Conservation (phyloP, 176 grass and related monocot species). For the Oryza brachyantha region DNA sequence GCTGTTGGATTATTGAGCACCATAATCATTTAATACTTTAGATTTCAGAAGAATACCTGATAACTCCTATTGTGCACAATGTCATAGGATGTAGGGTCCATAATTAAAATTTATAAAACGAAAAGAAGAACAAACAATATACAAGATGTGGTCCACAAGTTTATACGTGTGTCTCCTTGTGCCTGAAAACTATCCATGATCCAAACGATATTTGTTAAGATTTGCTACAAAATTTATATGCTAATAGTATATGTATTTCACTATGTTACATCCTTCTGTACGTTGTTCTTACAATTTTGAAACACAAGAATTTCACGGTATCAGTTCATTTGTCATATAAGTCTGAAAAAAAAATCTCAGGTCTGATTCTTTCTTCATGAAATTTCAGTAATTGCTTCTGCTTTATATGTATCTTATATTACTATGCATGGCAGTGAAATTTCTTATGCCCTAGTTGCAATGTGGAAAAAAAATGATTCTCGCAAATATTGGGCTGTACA, state of each 20-base stretch:
- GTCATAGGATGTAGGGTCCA: constrained; percentile 11
- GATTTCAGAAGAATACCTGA: not conserved
- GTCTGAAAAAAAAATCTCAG: not conserved
- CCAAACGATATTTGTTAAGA: not conserved
- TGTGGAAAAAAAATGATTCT: too few species aligned
- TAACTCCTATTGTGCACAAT: constrained; percentile 3
- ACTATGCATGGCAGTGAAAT: too few species aligned
- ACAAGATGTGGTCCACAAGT: constrained; percentile 15
- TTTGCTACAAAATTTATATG: not conserved
- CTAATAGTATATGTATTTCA: not conserved
- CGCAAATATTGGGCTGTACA: too few species aligned
- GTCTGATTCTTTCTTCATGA: not conserved
- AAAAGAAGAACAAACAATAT: not conserved
- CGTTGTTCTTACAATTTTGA: not conserved
- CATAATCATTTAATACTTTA: not conserved
- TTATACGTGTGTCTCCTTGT: constrained; percentile 12
- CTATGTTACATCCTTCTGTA: not conserved
- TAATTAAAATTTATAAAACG: not conserved
- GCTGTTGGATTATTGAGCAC: not conserved
- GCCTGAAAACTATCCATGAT: not conserved
- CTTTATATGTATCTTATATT: too few species aligned
- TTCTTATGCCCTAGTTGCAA: too few species aligned
- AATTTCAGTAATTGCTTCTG: not conserved
- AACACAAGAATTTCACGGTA: not conserved
- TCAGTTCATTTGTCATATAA: not conserved